These are phyloP conservation scores for Ganoderma sp. DNA, from an alignment of 1,284 basidiomycete species.

Conservation along the genomic window DNA sequence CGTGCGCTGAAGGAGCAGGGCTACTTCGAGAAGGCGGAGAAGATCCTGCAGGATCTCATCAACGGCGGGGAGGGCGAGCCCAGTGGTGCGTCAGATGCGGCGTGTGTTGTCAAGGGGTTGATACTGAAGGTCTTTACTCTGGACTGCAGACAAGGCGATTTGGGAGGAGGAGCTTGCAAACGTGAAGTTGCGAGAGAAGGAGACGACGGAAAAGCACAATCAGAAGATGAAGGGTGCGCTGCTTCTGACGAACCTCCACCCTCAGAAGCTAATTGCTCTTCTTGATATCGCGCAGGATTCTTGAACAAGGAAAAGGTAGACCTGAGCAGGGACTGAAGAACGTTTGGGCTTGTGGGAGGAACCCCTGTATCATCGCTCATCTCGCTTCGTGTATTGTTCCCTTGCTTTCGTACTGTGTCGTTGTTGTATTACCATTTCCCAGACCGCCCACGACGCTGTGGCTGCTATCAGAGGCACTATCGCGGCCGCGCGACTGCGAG, in stretches of 20 bases:
- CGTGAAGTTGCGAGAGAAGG: constrained; percentile 64
- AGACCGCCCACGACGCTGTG: not conserved
- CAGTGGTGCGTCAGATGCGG: constrained; percentile 47
- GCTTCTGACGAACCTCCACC: not conserved
- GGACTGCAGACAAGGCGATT: constrained; percentile 55
- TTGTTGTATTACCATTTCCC: not conserved
- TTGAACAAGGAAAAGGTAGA: constrained; percentile 46
- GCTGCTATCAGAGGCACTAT: not conserved
- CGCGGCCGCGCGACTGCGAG: not conserved
- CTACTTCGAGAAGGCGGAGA: constrained; percentile 72
- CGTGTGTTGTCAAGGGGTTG: not conserved
- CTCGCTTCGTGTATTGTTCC: no score
- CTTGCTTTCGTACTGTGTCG: not conserved
- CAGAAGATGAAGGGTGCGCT: constrained; percentile 74
- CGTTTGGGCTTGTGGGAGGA: not conserved
- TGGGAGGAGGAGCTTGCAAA: constrained; percentile 67
- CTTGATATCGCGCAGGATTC: constrained; percentile 41
- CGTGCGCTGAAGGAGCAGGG: constrained; percentile 78
- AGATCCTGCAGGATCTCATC: constrained; percentile 65
- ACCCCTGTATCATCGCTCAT: not conserved
- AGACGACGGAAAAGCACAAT: constrained; percentile 66
- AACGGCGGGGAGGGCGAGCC: constrained; percentile 63
- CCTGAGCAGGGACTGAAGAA: constrained; percentile 20
- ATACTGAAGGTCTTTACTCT: constrained; percentile 6
- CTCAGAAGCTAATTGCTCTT: no score